phyloP scores from a whole-genome alignment of 257 asterid species.

The Capsicum rhomboideum region DNA sequence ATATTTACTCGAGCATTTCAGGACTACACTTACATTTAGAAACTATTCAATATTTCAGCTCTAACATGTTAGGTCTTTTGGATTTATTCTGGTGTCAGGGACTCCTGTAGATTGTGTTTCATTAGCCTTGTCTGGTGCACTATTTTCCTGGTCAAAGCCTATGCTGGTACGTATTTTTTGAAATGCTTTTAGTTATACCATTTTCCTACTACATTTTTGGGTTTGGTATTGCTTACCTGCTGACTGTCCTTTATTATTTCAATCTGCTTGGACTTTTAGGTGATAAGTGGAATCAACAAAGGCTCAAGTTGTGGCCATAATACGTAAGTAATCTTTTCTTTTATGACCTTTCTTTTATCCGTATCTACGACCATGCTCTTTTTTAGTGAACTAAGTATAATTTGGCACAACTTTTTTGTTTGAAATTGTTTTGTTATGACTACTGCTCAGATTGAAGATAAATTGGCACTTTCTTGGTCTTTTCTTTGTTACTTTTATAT shows the following conservation, averaged over 20 bases:
- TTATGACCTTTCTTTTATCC: not conserved
- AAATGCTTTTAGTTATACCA: conserved; percentile 1
- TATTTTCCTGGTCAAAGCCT: conserved; percentile 95
- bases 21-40: not conserved
- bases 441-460: not conserved
- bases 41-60: not conserved
- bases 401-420: not conserved
- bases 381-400: not conserved
- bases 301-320: conserved; percentile 92
- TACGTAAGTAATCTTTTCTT: conserved; percentile 37
- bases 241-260: not conserved
- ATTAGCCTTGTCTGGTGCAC: conserved; percentile 83
- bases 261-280: conserved; percentile 38
- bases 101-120: conserved; percentile 98
- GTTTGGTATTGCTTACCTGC: not conserved
- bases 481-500: not conserved
- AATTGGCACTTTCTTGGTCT: not conserved
- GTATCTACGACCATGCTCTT: not conserved
- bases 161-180: conserved; percentile 57
- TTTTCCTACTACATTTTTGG: conserved; percentile 1
- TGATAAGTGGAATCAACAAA: conserved; percentile 83
- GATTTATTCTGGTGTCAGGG: conserved; percentile 35
- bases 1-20: not conserved
- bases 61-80: not conserved
- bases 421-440: not conserved